These are phyloP conservation scores for Spizellomyces punctatus DNA, from an alignment of 192 early-diverging fungal genomes.

Conservation along the genomic window DNA sequence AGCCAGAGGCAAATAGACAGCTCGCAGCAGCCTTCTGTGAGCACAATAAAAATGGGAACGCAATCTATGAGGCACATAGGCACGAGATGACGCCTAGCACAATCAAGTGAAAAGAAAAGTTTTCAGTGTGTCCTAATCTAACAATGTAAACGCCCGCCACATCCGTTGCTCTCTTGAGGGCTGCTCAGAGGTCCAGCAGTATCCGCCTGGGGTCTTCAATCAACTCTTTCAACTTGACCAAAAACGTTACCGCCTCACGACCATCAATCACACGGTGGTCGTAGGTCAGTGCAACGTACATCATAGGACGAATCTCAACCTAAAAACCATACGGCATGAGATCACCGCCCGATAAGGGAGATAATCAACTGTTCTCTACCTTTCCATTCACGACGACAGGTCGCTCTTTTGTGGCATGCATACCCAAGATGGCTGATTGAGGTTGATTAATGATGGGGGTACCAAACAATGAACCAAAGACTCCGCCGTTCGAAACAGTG, in stretches of 20 bases:
- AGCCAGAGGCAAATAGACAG: too few species aligned
- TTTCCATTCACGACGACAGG: constrained; percentile 92
- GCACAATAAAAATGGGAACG: too few species aligned
- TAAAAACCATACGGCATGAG: background rate
- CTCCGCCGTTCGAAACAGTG: constrained; percentile 98
- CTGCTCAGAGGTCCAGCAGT: constrained; percentile 79
- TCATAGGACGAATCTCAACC: constrained; percentile 58
- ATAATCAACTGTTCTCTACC: constrained; percentile 41
- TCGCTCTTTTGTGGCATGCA: constrained; percentile 98
- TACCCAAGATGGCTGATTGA: constrained; percentile 95
- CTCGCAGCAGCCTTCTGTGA: too few species aligned
- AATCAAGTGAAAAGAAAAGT: too few species aligned
- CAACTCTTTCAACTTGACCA: constrained; percentile 94
- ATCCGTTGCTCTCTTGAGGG: too few species aligned
- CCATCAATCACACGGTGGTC: constrained; percentile 99
- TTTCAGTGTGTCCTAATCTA: too few species aligned
- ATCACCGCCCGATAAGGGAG: background rate
- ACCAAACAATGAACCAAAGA: constrained; percentile 95
- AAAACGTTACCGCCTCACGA: constrained; percentile 97
- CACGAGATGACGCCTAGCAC: too few species aligned
- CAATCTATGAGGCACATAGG: too few species aligned
- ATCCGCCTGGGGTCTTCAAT: constrained; percentile 95
- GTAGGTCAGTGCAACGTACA: constrained; percentile 98
- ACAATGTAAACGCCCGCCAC: too few species aligned
- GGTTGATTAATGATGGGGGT: constrained; percentile 99